Evolutionary conservation across 2,329 filamentous ascomycete genomes (phyloP).

Genomic region (Fusarium sublunatum): DNA sequence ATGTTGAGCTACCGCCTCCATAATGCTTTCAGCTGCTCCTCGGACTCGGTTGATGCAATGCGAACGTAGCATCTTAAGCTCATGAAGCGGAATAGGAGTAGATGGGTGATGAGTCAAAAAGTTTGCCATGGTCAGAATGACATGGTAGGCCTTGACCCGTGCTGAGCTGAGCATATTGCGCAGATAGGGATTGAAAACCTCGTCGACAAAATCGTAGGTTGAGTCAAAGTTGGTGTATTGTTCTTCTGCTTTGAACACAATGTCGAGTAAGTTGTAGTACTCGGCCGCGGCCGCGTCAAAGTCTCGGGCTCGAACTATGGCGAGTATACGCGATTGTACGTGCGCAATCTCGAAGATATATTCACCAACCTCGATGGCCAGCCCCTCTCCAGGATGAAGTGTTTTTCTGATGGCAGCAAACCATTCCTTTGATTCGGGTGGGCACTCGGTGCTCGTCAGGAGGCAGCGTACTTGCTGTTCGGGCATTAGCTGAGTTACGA

Average conservation of each 20-base stretch:
- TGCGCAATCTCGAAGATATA: conserved; percentile 47
- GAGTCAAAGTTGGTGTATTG: conserved; percentile 34
- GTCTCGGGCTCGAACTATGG: conserved; percentile 46
- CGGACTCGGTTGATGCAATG: conserved; percentile 46
- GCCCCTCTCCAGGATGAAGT: conserved; percentile 42
- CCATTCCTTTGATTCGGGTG: conserved; percentile 53
- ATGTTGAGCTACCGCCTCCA: conserved; percentile 43
- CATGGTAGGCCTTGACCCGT: conserved; percentile 52
- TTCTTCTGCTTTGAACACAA: conserved; percentile 44
- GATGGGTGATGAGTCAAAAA: conserved; percentile 50
- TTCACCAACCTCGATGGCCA: conserved; percentile 44
- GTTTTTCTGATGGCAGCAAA: conserved; percentile 47
- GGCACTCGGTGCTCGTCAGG: conserved; percentile 48
- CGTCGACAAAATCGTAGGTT: conserved; percentile 6
- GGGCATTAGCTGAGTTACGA: conserved; percentile 22
- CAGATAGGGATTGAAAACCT: conserved; percentile 48
- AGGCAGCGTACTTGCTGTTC: conserved; percentile 54
- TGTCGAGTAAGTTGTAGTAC: conserved; percentile 44
- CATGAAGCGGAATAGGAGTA: conserved; percentile 39
- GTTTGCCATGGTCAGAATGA: conserved; percentile 50
- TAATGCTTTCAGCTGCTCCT: conserved; percentile 45
- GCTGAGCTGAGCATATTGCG: conserved; percentile 49
- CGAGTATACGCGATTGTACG: conserved; percentile 45
- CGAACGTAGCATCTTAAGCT: conserved; percentile 46
- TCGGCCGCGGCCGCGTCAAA: conserved; percentile 44